Percentiles rank a stretch among this genome's conserved stretches.
These are phyloP conservation scores for Coelastrella sp. DNA, from an alignment of 139 green algal species.

Conservation along the genomic window DNA sequence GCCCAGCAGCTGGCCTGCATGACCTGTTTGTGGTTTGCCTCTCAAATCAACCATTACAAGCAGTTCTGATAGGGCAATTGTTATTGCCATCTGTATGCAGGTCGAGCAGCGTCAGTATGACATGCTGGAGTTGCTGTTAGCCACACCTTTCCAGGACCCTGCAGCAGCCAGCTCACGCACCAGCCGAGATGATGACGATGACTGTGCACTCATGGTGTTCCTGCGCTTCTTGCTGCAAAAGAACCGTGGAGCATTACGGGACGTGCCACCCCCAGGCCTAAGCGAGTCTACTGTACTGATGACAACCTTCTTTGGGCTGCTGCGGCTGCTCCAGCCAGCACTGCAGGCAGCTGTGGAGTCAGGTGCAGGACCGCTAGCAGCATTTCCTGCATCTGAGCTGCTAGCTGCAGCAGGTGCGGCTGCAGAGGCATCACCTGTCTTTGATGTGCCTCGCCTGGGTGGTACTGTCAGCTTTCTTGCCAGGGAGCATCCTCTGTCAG, in stretches of 20 bases:
- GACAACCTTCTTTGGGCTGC: conserved; percentile 80
- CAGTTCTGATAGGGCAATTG: background rate
- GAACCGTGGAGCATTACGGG: conserved; percentile 76
- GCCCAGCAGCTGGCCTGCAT: too few relatives aligned
- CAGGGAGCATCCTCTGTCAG: conserved; percentile 61
- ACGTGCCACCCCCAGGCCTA: conserved; percentile 83
- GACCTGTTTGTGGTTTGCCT: too few relatives aligned
- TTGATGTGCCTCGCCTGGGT: conserved; percentile 61
- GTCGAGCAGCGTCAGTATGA: conserved; percentile 39
- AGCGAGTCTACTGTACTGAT: conserved; percentile 83
- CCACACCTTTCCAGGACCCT: background rate
- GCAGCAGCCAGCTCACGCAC: background rate
- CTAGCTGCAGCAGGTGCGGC: conserved; percentile 52
- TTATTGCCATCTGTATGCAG: background rate
- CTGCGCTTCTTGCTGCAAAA: conserved; percentile 75
- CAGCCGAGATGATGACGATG: conserved; percentile 8
- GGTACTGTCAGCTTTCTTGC: conserved; percentile 76
- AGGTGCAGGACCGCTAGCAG: conserved; percentile 22
- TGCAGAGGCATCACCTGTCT: conserved; percentile 37
- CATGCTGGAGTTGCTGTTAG: conserved; percentile 31
- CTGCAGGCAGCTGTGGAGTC: conserved; percentile 39
- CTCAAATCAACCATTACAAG: too few relatives aligned
- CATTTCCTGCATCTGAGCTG: conserved; percentile 61
- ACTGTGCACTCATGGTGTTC: conserved; percentile 64
- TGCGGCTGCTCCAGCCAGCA: conserved; percentile 72